Evolutionary conservation across 1,284 basidiomycete species (phyloP).

Genomic region (Papiliotrema fonsecae): DNA sequence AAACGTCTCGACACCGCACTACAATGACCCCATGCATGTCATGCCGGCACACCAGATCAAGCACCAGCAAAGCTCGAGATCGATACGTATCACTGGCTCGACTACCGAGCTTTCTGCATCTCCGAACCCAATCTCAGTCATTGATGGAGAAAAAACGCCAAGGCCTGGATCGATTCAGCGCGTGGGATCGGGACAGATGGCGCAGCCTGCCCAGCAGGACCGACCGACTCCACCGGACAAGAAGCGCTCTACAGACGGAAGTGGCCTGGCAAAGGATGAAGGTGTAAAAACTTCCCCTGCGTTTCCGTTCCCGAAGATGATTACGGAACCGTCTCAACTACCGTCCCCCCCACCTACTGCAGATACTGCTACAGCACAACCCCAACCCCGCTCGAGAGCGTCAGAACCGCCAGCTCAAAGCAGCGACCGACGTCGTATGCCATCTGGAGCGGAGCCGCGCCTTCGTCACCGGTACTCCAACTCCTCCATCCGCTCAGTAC

Average conservation of each 20-base stretch:
- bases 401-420: not conserved
- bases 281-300: slow-evolving; percentile 11
- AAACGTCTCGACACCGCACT: slow-evolving; percentile 5
- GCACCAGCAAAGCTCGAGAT: slow-evolving; percentile 12
- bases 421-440: not conserved
- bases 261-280: slow-evolving; percentile 11
- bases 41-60: slow-evolving; percentile 18
- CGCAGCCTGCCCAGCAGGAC: not conserved
- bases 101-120: not conserved
- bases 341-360: not conserved
- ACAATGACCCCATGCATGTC: slow-evolving; percentile 17
- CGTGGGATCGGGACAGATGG: not conserved
- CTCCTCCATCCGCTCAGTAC: slow-evolving; percentile 37
- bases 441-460: slow-evolving; percentile 8
- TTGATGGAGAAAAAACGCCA: slow-evolving; percentile 6
- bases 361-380: not conserved
- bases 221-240: not conserved
- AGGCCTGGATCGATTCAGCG: slow-evolving; percentile 1
- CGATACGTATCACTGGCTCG: slow-evolving; percentile 3
- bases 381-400: not conserved
- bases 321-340: not conserved
- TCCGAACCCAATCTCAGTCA: not conserved
- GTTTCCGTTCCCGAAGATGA: slow-evolving; percentile 26
- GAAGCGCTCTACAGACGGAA: slow-evolving; percentile 18
- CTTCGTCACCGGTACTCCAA: slow-evolving; percentile 33